phyloP scores from a whole-genome alignment of 208 protist genomes.

The Acanthamoeba healyi region DNA sequence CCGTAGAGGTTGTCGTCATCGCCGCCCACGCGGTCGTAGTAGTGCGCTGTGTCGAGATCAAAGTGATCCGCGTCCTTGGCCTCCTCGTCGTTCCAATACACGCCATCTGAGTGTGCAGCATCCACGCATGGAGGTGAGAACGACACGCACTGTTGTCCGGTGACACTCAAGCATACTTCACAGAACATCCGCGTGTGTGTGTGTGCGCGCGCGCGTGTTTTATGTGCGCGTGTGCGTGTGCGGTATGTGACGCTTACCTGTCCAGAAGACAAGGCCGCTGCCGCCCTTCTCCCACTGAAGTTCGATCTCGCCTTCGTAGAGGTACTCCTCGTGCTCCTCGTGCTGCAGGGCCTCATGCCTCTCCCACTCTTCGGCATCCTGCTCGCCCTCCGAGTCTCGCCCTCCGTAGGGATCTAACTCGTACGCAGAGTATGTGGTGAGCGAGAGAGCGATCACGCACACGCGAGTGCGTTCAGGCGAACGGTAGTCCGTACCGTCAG shows the following conservation, averaged over 20 bases:
- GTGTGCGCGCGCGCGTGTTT: neutral
- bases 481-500: neutral
- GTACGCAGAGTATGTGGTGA: no score
- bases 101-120: neutral
- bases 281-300: constrained; percentile 57
- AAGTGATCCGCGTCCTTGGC: constrained; percentile 25
- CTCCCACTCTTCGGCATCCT: constrained; percentile 52
- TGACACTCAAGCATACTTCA: neutral
- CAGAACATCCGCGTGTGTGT: neutral
- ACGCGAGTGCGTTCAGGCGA: neutral
- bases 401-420: neutral
- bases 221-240: neutral
- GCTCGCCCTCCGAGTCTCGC: constrained; percentile 28
- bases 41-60: constrained; percentile 17
- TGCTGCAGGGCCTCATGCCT: constrained; percentile 14
- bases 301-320: constrained; percentile 34
- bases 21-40: neutral
- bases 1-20: constrained; percentile 50
- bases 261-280: constrained; percentile 52
- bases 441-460: no score
- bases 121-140: no score
- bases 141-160: neutral
- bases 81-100: constrained; percentile 48
- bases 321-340: constrained; percentile 45
- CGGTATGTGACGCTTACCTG: neutral